Evolutionary conservation across 169 alveolate species (phyloP), one percentile per base, ranked within the genome.

Genomic region (Plasmodium cynomolgi): DNA sequence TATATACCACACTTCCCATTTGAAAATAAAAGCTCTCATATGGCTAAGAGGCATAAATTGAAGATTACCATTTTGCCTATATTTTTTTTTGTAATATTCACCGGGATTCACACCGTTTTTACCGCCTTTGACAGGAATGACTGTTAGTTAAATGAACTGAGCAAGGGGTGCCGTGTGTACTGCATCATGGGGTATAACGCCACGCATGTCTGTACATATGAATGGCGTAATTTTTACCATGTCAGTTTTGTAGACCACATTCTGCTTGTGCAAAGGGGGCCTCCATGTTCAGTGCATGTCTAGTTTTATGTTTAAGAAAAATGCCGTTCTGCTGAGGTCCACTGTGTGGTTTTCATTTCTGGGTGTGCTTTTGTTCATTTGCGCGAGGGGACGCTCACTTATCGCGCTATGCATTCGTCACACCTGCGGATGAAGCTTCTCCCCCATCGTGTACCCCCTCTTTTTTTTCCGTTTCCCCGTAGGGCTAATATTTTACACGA

Each of bases 11-110:
- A 68, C 77, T 68, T 68, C 41, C 20, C 77, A 17, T 68, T 68
- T 68, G 77, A 68, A 68, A 68, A 29, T 26, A 68, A 68, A 26
- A 68, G 33, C 37, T 20, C 37, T 23, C 77, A 39, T 86, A 86
- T 86, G 93, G 93, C 93, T 86, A 86, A 86, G 47, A 86, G 93
- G 81, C 93, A 75, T 58, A 86, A 86, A 86, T 75, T 86, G 68
- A 86, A 75, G 85, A 56, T 86, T 77, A 86, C 93, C 33, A 86
- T 79, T 50, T 86, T 86, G 74, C 71, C 93, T n/a, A 44, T 86
- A 54, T 77, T 86, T 77, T 86, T 86, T 86, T 86, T 86, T 86
- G 71, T 86, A 79, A 75, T 75, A 86, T 86, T 86, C 34, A 71
- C 84, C 37, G 93, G 93, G 54, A 86, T 86, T 86, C 93, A 86